These are phyloP conservation scores for Starmera amethionina DNA, from an alignment of 805 yeast genomes.

Conservation along the genomic window DNA sequence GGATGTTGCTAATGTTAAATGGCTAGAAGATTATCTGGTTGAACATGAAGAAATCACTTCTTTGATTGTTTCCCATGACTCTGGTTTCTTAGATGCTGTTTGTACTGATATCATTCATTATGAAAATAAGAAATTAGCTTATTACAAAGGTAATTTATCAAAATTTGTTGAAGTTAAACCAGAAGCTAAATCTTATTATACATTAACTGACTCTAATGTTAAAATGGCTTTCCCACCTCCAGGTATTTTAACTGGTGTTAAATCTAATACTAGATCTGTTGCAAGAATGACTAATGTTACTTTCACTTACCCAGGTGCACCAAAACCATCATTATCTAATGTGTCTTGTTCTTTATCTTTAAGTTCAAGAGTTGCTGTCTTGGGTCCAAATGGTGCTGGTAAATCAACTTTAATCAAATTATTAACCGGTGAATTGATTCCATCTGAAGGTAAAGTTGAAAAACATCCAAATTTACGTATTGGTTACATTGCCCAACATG, in stretches of 20 bases:
- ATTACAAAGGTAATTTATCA: slow-evolving; percentile 92
- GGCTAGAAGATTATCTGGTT: slow-evolving; percentile 85
- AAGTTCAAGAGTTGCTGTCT: slow-evolving; percentile 93
- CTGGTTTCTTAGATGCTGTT: slow-evolving; percentile 89
- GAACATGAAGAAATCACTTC: slow-evolving; percentile 85
- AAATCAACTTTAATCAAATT: slow-evolving; percentile 91
- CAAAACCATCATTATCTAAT: slow-evolving; percentile 67
- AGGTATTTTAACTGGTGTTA: slow-evolving; percentile 94
- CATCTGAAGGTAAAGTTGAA: slow-evolving; percentile 83
- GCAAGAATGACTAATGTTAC: slow-evolving; percentile 81
- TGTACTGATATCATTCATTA: slow-evolving; percentile 96
- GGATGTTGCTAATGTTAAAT: slow-evolving; percentile 87
- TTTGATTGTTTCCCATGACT: slow-evolving; percentile 94
- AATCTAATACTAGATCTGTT: slow-evolving; percentile 89
- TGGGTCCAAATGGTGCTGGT: slow-evolving; percentile 99
- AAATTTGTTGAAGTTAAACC: slow-evolving; percentile 89
- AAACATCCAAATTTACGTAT: slow-evolving; percentile 97
- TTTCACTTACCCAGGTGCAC: slow-evolving; percentile 82
- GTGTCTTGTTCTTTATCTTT: slow-evolving; percentile 88
- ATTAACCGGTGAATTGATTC: slow-evolving; percentile 85
- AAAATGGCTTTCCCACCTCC: slow-evolving; percentile 99
- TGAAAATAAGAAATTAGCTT: slow-evolving; percentile 88
- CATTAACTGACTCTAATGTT: slow-evolving; percentile 84
- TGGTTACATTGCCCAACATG: slow-evolving; percentile 98
- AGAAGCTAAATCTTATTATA: slow-evolving; percentile 93